Evolutionary conservation across 306 rosid species (phyloP).

Genomic region (Prunus davidiana): DNA sequence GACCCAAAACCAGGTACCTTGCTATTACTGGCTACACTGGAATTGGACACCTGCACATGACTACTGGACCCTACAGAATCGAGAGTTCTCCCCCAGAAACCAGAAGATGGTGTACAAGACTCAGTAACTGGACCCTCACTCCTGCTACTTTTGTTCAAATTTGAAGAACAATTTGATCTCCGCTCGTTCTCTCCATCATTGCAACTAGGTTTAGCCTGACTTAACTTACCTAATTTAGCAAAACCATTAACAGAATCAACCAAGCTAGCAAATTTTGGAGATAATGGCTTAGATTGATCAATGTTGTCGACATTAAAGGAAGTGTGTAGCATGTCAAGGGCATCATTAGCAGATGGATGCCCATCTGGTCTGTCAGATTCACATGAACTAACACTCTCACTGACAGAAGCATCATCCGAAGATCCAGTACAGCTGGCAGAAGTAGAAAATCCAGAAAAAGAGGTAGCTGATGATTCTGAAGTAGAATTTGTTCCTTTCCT

Average conservation of each 20-base stretch:
- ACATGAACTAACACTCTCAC: conserved; percentile 57
- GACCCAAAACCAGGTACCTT: conserved; percentile 40
- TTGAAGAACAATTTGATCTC: conserved; percentile 29
- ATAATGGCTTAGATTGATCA: conserved; percentile 46
- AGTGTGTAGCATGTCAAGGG: conserved; percentile 38
- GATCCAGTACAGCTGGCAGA: conserved; percentile 43
- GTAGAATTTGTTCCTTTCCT: conserved; percentile 36
- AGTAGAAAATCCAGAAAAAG: conserved; percentile 86
- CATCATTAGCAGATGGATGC: conserved; percentile 35
- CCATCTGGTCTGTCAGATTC: conserved; percentile 62
- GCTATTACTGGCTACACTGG: conserved; percentile 20
- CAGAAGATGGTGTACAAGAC: conserved; percentile 44
- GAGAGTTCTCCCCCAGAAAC: conserved; percentile 65
- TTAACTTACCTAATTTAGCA: conserved; percentile 38
- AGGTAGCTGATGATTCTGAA: conserved; percentile 54
- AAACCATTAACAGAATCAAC: conserved; percentile 52
- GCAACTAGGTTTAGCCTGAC: conserved; percentile 28
- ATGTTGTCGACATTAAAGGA: conserved; percentile 20
- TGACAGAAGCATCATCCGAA: conserved; percentile 73
- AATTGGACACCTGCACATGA: conserved; percentile 25
- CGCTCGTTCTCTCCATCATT: conserved; percentile 32
- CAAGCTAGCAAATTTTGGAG: conserved; percentile 82
- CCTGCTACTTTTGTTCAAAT: conserved; percentile 11
- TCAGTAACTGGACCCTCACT: conserved; percentile 33
- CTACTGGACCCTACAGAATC: conserved; percentile 27